These are phyloP conservation scores for Hypoxylon sp. DNA, from an alignment of 2,329 filamentous ascomycete species.

Conservation along the genomic window DNA sequence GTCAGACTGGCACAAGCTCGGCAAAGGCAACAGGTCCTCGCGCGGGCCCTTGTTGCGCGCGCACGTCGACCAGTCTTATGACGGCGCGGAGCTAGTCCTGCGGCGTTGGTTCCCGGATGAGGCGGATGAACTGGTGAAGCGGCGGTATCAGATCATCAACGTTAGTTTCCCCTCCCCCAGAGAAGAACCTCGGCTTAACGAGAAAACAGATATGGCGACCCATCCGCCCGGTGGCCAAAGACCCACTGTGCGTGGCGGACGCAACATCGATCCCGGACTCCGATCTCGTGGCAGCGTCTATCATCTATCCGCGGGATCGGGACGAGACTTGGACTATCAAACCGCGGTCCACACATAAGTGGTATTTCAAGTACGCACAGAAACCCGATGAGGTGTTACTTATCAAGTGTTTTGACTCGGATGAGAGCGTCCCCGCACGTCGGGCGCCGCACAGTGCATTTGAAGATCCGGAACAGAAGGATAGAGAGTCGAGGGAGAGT, in stretches of 20 bases:
- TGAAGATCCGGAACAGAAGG: constrained; percentile 62
- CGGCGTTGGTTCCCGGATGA: constrained; percentile 53
- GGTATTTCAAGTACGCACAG: constrained; percentile 68
- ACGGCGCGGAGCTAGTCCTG: constrained; percentile 56
- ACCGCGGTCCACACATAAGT: constrained; percentile 59
- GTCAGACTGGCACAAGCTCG: constrained; percentile 75
- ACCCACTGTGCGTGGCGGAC: constrained; percentile 61
- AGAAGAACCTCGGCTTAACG: not conserved
- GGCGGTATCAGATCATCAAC: constrained; percentile 54
- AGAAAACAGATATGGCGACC: constrained; percentile 61
- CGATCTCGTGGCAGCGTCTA: constrained; percentile 58
- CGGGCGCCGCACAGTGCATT: constrained; percentile 70
- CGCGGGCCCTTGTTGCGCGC: constrained; percentile 52
- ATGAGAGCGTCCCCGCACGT: constrained; percentile 63
- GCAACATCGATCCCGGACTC: constrained; percentile 56
- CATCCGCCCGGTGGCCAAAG: constrained; percentile 62
- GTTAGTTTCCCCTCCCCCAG: constrained; percentile 35
- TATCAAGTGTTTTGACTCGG: constrained; percentile 72
- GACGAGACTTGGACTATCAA: constrained; percentile 59
- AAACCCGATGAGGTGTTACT: constrained; percentile 66
- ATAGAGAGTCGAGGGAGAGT: constrained; percentile 64
- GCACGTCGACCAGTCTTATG: constrained; percentile 60
- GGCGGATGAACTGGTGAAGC: constrained; percentile 54
- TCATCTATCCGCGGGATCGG: constrained; percentile 55
- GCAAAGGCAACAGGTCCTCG: constrained; percentile 69